These are phyloP conservation scores for Diospyros kaki DNA, from an alignment of 148 eudicot species.

Conservation along the genomic window DNA sequence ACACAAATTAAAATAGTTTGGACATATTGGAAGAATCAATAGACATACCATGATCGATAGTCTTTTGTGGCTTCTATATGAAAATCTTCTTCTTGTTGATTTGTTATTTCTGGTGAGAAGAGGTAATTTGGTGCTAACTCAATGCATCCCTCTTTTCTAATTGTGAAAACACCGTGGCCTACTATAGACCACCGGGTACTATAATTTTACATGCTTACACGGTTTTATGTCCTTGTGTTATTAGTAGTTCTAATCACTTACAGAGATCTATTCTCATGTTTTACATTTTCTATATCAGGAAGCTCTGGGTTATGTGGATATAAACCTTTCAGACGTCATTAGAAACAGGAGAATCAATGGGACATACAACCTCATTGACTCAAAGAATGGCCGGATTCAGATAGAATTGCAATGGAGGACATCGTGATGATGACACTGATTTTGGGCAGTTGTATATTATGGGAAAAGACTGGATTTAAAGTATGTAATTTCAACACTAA, in stretches of 20 bases:
- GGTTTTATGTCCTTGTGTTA: too few species aligned
- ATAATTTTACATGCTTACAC: background rate
- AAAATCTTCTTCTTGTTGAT: background rate
- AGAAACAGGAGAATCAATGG: slow-evolving; percentile 65
- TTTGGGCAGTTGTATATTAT: too few species aligned
- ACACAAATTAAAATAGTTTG: too few species aligned
- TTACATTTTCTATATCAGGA: slow-evolving; percentile 37
- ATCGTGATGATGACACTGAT: slow-evolving; percentile 20
- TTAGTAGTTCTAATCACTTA: too few species aligned
- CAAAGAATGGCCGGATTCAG: slow-evolving; percentile 67
- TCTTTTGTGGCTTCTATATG: background rate
- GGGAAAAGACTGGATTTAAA: background rate
- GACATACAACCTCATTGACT: slow-evolving; percentile 62
- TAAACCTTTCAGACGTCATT: slow-evolving; percentile 56
- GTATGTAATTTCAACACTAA: background rate
- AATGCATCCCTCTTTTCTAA: too few species aligned
- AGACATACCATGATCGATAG: too few species aligned
- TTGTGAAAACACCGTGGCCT: background rate
- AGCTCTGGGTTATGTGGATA: slow-evolving; percentile 61
- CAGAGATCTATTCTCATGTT: background rate
- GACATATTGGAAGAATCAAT: background rate
- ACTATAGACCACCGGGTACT: background rate
- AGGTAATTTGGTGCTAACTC: background rate
- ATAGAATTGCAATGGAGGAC: slow-evolving; percentile 73
- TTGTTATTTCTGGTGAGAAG: background rate